Base-by-base conservation (phyloP, 192 early-diverging fungal genomes). In the Spizellomyces sp. region DNA sequence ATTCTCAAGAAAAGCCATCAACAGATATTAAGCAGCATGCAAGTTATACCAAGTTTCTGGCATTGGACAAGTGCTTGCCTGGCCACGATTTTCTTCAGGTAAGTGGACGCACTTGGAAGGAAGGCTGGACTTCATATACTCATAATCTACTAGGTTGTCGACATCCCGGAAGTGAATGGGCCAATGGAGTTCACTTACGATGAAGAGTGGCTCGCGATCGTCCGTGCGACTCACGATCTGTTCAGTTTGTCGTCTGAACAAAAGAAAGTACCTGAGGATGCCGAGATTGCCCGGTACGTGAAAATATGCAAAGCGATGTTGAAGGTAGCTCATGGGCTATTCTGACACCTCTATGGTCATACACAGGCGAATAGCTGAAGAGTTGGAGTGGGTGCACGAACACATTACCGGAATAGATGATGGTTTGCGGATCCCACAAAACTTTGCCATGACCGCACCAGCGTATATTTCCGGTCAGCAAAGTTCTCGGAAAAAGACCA, bases 51-150 rank as follows among this genome's bases (percentile, higher is more conserved):
- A 75, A 83, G 44, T 99, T 99, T 77, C 69, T 98, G 48, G 88
- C 95, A 4, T 79, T 99, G n/a, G 98, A 99, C 80, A 98, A 98
- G 63, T 99, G 98, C 63, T 57, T 93, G 21, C 90, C 89, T 4
- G 62, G 80, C 5, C 82, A 92, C 2, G 80, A 92, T 45, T 98
- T 94, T 71, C 75, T 99, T 41, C 93, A 98, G 79, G 87, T 95
- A 45, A 74, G 44, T 9, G 43, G 27, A 36, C 3, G 27, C 27
- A 36, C 27, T 36, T 36, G 27, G 3, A 19, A 27, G 54, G 54
- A 55, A 3, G 15, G 54, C 19, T 55, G 54, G 19, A 15, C 54
- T 15, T 2, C 14, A 64, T 45, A 46, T 22, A 64, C 63, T 15
- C 15, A 17, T 45, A 10, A n/a, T 14, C 12, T 45, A 64, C 10